Conservation (phyloP, 371 early-diverging fungal species). For the Mucor velutinosus region DNA sequence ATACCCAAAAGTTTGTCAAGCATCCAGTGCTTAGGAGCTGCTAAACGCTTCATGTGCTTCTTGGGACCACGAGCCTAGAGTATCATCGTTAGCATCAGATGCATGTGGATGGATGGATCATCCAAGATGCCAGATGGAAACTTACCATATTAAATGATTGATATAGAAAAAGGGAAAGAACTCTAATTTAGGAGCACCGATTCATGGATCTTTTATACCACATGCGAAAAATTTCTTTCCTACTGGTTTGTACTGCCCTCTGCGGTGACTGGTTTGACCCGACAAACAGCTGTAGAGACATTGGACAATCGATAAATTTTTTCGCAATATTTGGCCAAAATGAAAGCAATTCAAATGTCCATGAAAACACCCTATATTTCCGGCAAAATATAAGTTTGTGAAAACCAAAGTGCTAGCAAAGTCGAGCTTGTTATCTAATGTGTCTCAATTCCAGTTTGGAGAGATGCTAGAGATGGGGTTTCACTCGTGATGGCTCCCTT, state of each 20-base stretch:
- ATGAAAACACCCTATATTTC: too few relatives aligned
- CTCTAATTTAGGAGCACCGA: background rate
- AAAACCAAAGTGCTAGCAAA: too few relatives aligned
- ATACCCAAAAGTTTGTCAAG: conserved; percentile 94
- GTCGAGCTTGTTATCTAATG: background rate
- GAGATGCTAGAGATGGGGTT: background rate
- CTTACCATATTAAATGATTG: conserved; percentile 29
- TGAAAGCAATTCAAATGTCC: too few relatives aligned
- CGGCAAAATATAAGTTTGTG: too few relatives aligned
- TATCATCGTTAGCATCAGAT: background rate
- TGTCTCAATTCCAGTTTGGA: background rate
- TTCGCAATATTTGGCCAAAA: too few relatives aligned
- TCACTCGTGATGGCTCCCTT: background rate
- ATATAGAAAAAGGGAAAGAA: conserved; percentile 16
- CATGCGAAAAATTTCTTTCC: conserved; percentile 5
- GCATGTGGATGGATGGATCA: conserved; percentile 16
- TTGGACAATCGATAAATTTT: too few relatives aligned
- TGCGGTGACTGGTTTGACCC: conserved; percentile 7
- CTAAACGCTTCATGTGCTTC: conserved; percentile 99
- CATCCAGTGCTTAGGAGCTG: conserved; percentile 99
- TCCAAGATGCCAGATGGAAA: background rate
- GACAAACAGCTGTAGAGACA: background rate
- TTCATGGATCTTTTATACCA: conserved; percentile 1
- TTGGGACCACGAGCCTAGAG: conserved; percentile 87
- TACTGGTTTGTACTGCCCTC: background rate